Percentiles rank a stretch among this genome's conserved stretches.
Evolutionary conservation across 495 filamentous ascomycete genomes (phyloP).

Genomic region (Ascobolus immersus): DNA sequence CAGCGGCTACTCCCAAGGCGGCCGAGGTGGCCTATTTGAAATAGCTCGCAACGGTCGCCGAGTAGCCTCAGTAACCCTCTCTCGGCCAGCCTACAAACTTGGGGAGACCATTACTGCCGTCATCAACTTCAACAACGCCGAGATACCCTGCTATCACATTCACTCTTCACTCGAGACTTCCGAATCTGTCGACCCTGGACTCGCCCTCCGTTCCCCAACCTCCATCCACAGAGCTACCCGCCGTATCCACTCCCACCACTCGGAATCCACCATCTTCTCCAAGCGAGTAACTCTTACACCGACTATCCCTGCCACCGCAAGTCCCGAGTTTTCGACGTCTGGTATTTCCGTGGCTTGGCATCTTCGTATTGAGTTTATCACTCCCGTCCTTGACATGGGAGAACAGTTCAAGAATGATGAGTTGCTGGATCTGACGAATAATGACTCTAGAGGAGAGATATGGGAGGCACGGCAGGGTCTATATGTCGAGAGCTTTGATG

Average conservation of each 20-base stretch:
- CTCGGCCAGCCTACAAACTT: constrained; percentile 71
- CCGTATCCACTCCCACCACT: constrained; percentile 44
- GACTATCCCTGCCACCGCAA: constrained; percentile 52
- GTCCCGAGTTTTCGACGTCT: constrained; percentile 70
- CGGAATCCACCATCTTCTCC: constrained; percentile 58
- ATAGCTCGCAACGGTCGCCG: constrained; percentile 69
- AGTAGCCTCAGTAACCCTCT: constrained; percentile 66
- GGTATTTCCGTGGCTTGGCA: constrained; percentile 70
- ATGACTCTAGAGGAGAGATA: constrained; percentile 13
- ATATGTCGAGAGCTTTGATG: constrained; percentile 16
- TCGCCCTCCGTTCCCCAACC: constrained; percentile 61
- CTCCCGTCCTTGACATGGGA: constrained; percentile 28
- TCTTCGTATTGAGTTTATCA: constrained; percentile 70
- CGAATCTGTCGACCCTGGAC: constrained; percentile 46
- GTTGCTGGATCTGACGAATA: constrained; percentile 23
- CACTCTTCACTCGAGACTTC: constrained; percentile 50
- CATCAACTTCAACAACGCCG: constrained; percentile 50
- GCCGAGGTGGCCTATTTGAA: constrained; percentile 53
- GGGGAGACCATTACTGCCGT: constrained; percentile 64
- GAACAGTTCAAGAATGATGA: constrained; percentile 11
- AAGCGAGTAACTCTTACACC: constrained; percentile 53
- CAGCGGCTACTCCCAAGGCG: constrained; percentile 33
- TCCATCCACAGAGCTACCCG: constrained; percentile 70
- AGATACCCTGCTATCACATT: constrained; percentile 49
- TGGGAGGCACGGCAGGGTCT: constrained; percentile 13